Evolutionary conservation across 2,329 filamentous ascomycete genomes (phyloP).

Genomic region (Colletotrichum echinochloae): DNA sequence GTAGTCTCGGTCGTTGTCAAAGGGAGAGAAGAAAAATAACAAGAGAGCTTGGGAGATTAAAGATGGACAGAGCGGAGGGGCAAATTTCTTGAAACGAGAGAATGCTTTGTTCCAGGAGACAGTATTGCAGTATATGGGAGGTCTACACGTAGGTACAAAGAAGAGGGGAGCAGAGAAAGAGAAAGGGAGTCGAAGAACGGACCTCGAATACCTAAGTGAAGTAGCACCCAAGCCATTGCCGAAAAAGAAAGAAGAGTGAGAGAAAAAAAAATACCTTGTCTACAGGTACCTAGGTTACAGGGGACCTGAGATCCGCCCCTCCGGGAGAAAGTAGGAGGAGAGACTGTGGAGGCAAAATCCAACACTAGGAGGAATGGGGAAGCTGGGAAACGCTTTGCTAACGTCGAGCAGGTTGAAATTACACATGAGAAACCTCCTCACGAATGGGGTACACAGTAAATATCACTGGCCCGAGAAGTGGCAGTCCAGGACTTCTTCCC

Average conservation of each 20-base stretch:
- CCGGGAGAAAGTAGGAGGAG: slow-evolving; percentile 19
- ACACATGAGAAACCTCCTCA: not conserved
- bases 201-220: slow-evolving; percentile 8
- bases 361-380: slow-evolving; percentile 5
- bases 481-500: not conserved
- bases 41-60: slow-evolving; percentile 6
- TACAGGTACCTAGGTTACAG: slow-evolving; percentile 1
- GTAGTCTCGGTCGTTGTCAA: not conserved
- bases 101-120: slow-evolving; percentile 2
- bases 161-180: not conserved
- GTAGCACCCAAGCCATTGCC: slow-evolving; percentile 18
- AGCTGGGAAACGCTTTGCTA: not conserved
- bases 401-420: not conserved
- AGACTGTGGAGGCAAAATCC: not conserved
- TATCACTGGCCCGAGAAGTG: not conserved
- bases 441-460: not conserved
- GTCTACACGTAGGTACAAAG: not conserved
- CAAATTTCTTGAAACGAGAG: not conserved
- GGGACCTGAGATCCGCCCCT: slow-evolving; percentile 14
- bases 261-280: not conserved
- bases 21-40: not conserved
- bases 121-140: not conserved
- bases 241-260: not conserved
- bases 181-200: slow-evolving; percentile 1
- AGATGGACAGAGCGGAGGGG: slow-evolving; percentile 6